Conservation (phyloP, 495 filamentous ascomycete genomes). For the Penicillium cataractarum region DNA sequence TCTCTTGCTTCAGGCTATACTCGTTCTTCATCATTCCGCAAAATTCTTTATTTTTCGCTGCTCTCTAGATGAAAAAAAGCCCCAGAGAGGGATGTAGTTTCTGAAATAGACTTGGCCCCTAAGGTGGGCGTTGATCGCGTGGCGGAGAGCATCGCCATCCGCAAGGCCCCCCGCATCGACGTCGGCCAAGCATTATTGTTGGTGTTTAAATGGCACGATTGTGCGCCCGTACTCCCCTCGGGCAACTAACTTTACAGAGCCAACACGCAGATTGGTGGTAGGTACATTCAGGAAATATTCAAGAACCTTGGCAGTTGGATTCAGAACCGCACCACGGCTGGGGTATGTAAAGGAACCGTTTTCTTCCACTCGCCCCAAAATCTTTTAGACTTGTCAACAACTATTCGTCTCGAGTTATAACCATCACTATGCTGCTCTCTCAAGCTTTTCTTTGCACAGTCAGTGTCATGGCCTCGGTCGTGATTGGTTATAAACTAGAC, state of each 20-base stretch:
- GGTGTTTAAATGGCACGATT: background rate
- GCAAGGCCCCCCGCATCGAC: background rate
- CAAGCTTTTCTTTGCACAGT: background rate
- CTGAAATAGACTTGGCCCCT: background rate
- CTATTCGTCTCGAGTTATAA: background rate
- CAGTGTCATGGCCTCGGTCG: background rate
- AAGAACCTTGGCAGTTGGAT: background rate
- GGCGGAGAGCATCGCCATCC: background rate
- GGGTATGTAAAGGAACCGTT: background rate
- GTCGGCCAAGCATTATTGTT: background rate
- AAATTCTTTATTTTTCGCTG: too few relatives aligned
- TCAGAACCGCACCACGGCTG: background rate
- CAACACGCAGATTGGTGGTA: background rate
- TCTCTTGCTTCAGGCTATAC: too few relatives aligned
- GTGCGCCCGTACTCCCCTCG: background rate
- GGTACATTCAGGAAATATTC: background rate
- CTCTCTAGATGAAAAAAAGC: too few relatives aligned
- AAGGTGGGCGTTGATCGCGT: background rate
- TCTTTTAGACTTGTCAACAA: background rate
- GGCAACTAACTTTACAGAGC: background rate
- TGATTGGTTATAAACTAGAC: background rate
- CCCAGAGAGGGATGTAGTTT: too few relatives aligned
- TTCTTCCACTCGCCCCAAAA: background rate
- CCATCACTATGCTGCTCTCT: background rate
- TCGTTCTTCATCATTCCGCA: too few relatives aligned